Base-by-base conservation (phyloP, 2,329 filamentous ascomycete genomes). In the Amauroascus verrucosus region DNA sequence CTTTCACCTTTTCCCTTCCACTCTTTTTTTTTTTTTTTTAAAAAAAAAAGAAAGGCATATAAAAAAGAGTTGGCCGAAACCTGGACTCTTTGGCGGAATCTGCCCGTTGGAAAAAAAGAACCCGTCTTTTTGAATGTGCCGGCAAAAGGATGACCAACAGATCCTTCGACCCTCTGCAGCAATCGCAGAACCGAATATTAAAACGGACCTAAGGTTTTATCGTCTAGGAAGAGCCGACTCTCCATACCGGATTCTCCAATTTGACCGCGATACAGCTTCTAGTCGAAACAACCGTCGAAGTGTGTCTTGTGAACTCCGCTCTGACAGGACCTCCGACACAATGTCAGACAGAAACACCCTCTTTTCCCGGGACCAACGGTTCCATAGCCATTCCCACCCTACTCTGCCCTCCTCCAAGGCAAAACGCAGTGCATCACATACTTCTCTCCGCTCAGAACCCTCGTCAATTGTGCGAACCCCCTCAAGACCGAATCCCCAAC, bases 381-480 rank as follows among this genome's bases (percentile, higher is more conserved):
- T 45, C 44, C 30, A 48, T n/a, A 48, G 13, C 32, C 37, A 41
- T 40, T 46, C 38, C 11, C 32, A 47, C 40, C 7, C 40, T 40
- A 40, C 41, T 30, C 20, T 52, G 37, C 51, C 46, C 22, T 43
- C 55, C 40, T 49, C 24, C 26, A 35, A 43, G 30, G 35, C 55
- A 8, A 55, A 52, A 41, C 51, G 55, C 38, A 58, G 51, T 45
- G 30, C 56, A 3, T 59, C 55, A 14, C 22, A 44, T 32, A 48
- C 41, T 11, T 56, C 53, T 11, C 52, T 53, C 4, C 54, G 47
- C 20, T 63, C 65, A 18, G 65, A 63, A 56, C 64, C 66, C 1
- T 68, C 68, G 3, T 55, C 64, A 8, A 63, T 67, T 30, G 67
- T 67, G 41, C 66, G 67, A 7, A 67, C 69, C 33, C 57, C 70